Percentiles rank a stretch among this genome's conserved stretches.
These are phyloP conservation scores for Colletotrichum simmondsii DNA, from an alignment of 2,329 filamentous ascomycete species.

Conservation along the genomic window DNA sequence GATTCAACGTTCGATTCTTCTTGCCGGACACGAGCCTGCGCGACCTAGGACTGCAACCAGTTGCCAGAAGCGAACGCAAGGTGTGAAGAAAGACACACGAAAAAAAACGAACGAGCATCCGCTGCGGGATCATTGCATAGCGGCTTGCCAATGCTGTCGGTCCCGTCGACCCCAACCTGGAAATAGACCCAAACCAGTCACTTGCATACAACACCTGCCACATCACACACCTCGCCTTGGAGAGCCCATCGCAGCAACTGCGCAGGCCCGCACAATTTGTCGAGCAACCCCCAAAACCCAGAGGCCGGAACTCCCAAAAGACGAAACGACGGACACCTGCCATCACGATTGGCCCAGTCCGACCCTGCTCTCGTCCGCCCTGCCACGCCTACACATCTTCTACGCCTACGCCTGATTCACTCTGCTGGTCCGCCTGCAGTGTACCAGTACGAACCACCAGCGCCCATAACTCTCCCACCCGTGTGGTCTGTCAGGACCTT, in stretches of 20 bases:
- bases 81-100: not conserved
- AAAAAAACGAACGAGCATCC: constrained; percentile 24
- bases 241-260: constrained; percentile 52
- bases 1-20: constrained; percentile 22
- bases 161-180: constrained; percentile 41
- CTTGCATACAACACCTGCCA: constrained; percentile 58
- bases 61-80: constrained; percentile 10
- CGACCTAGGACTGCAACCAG: constrained; percentile 17
- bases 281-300: constrained; percentile 39
- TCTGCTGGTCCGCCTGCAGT: constrained; percentile 25
- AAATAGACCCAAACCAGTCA: constrained; percentile 53
- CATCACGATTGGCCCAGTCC: constrained; percentile 32
- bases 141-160: constrained; percentile 36
- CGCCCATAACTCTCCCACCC: constrained; percentile 8
- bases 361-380: constrained; percentile 25
- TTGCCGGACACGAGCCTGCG: constrained; percentile 18
- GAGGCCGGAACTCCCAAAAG: constrained; percentile 33
- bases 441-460: constrained; percentile 25
- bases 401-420: not conserved
- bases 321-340: constrained; percentile 25
- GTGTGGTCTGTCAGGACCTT: constrained; percentile 19
- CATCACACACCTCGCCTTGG: constrained; percentile 50
- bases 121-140: constrained; percentile 25
- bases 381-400: constrained; percentile 5
- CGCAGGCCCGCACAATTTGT: constrained; percentile 48